phyloP scores from a whole-genome alignment of 305 asterid species.

The Withania somnifera region DNA sequence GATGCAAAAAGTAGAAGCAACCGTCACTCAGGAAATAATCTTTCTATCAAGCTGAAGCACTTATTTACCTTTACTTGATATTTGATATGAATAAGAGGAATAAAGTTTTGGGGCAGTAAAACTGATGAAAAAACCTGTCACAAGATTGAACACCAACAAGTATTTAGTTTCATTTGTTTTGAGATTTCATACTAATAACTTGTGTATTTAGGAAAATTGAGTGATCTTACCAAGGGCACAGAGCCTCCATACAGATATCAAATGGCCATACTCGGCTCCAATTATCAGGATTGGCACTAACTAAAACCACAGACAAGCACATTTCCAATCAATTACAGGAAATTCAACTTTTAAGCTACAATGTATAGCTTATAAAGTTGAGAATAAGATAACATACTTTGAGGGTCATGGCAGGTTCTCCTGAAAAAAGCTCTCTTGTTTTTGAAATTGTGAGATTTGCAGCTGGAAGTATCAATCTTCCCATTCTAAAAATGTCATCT shows the following conservation, averaged over 20 bases:
- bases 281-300: constrained; percentile 59
- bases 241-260: constrained; percentile 65
- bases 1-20: background rate
- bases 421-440: constrained; percentile 55
- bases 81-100: constrained; percentile 37
- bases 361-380: background rate
- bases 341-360: background rate
- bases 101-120: constrained; percentile 62
- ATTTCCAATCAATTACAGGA: background rate
- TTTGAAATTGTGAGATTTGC: constrained; percentile 57
- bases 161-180: background rate
- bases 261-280: constrained; percentile 92
- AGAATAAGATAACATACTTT: constrained; percentile 24
- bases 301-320: constrained; percentile 16
- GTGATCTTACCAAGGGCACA: constrained; percentile 58
- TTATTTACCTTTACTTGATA: constrained; percentile 48
- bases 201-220: background rate
- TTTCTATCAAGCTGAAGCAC: background rate
- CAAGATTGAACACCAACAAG: background rate
- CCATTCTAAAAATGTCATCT: constrained; percentile 55
- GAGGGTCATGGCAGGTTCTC: constrained; percentile 89
- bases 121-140: constrained; percentile 68
- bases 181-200: background rate
- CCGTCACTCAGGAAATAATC: too few relatives aligned
- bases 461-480: constrained; percentile 63